Evolutionary conservation across 352 stramenopile genomes (phyloP).

Genomic region (Globisporangium echinulatum): DNA sequence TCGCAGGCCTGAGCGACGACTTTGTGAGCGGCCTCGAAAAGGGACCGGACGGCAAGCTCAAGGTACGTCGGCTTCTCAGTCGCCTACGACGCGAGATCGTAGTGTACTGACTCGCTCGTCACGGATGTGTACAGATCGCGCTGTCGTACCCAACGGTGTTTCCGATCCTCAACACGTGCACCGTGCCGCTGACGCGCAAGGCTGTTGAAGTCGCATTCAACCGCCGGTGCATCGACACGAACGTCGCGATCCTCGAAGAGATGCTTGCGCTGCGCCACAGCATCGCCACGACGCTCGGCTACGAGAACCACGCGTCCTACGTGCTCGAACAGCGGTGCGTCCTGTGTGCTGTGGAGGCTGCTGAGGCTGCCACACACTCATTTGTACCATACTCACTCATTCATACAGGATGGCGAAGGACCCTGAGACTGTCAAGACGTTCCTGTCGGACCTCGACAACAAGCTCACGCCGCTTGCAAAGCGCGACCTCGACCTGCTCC

Average conservation of each 20-base stretch:
- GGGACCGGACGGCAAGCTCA: slow-evolving; percentile 68
- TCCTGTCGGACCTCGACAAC: slow-evolving; percentile 66
- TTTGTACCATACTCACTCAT: no score
- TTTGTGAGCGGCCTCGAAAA: slow-evolving; percentile 70
- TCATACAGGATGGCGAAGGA: slow-evolving; percentile 54
- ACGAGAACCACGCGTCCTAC: slow-evolving; percentile 80
- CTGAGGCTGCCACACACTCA: not conserved
- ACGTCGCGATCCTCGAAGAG: slow-evolving; percentile 77
- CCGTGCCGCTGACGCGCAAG: slow-evolving; percentile 77
- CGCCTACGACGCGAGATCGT: not conserved
- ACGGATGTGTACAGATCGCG: slow-evolving; percentile 30
- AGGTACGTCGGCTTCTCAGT: slow-evolving; percentile 25
- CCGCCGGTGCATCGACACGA: slow-evolving; percentile 75
- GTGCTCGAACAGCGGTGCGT: slow-evolving; percentile 73
- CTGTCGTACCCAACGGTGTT: slow-evolving; percentile 89
- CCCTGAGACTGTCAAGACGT: slow-evolving; percentile 54
- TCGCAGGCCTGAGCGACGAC: slow-evolving; percentile 74
- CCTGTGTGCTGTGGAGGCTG: slow-evolving; percentile 1
- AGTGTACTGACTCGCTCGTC: not conserved
- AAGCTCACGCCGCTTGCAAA: slow-evolving; percentile 76
- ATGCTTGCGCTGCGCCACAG: slow-evolving; percentile 78
- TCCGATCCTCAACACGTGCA: slow-evolving; percentile 84
- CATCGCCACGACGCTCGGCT: slow-evolving; percentile 68
- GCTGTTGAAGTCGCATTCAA: slow-evolving; percentile 77
- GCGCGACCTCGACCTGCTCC: slow-evolving; percentile 60